Evolutionary conservation across 768 basidiomycete species (phyloP).

Genomic region (Fistulinella prunicolor): DNA sequence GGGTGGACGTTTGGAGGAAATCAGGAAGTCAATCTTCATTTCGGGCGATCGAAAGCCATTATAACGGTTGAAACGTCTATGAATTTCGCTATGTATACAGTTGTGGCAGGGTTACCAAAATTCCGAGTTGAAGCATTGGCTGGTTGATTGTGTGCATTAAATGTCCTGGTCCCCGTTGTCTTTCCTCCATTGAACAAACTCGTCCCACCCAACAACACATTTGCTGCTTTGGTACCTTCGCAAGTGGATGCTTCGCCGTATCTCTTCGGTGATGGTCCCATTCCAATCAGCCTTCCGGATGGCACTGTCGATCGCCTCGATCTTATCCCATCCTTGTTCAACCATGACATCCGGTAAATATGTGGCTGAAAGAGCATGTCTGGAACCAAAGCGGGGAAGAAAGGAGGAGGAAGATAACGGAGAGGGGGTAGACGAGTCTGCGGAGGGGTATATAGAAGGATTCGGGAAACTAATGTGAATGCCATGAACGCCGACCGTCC

Average conservation of each 20-base stretch:
- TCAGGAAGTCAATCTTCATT: slow-evolving; percentile 41
- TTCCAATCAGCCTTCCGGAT: slow-evolving; percentile 93
- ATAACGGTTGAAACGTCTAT: neutral
- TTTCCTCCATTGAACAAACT: slow-evolving; percentile 74
- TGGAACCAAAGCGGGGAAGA: slow-evolving; percentile 52
- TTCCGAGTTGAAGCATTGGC: slow-evolving; percentile 1
- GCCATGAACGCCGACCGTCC: slow-evolving; percentile 90
- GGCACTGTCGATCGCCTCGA: slow-evolving; percentile 86
- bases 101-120: slow-evolving; percentile 9
- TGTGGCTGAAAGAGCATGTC: slow-evolving; percentile 73
- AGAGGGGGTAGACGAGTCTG: slow-evolving; percentile 58
- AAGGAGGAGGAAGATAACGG: slow-evolving; percentile 65
- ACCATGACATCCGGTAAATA: slow-evolving; percentile 92
- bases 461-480: slow-evolving; percentile 87
- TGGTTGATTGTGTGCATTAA: slow-evolving; percentile 11
- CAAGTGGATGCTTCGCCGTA: slow-evolving; percentile 71
- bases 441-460: slow-evolving; percentile 53
- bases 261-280: slow-evolving; percentile 76
- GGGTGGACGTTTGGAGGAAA: slow-evolving; percentile 43
- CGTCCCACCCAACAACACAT: slow-evolving; percentile 67
- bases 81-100: slow-evolving; percentile 1
- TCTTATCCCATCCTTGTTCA: slow-evolving; percentile 92
- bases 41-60: slow-evolving; percentile 1
- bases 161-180: slow-evolving; percentile 40
- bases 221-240: slow-evolving; percentile 79